Base-by-base conservation (phyloP, 495 filamentous ascomycete genomes). In the Penicillium cinerascens region DNA sequence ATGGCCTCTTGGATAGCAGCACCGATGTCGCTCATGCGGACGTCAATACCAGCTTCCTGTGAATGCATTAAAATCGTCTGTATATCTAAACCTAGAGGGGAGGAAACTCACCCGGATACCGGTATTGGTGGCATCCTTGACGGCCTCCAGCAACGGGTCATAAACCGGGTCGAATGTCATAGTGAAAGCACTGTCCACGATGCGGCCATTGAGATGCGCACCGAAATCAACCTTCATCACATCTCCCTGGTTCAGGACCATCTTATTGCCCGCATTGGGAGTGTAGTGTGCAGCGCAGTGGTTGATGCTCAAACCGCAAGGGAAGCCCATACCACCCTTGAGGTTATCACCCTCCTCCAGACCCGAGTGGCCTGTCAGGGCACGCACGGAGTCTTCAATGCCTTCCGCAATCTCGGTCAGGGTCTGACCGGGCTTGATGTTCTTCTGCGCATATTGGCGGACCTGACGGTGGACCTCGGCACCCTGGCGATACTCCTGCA, bases 401-500 rank as follows among this genome's bases (percentile, higher is more conserved):
- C 72, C 75, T 55, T 78, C 76, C 6, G 81, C 81, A 51, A 86
- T 82, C 20, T 82, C 79, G 6, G 74, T 83, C 53, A 86, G 60
- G 11, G 71, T 76, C 61, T 76, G 68, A 10, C 83, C 83, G 0
- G 83, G 82, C 57, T 75, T 76, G 51, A 81, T 78, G 49, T 58
- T 75, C 41, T 75, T 71, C 66, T 81, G 80, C 16, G 79, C 76
- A 68, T 76, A 84, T 41, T 78, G 74, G 20, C 83, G 73, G 23
- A 83, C 82, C 64, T 85, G 78, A 39, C 82, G 78, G 61, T 86
- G 83, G 17, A 87, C 81, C 70, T 96, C 91, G 27, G 91, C 87
- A 49, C 82, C 91, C 47, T 95, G 82, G 56, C 91, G 87, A 64
- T 95, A 95, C 61, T 96, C 91, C 33, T 78, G 81, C 47, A 95